A percentile compares a stretch with the other conserved stretches of the same genome.
Conservation (phyloP, 768 basidiomycete species). For the Pleurotus pulmonarius region DNA sequence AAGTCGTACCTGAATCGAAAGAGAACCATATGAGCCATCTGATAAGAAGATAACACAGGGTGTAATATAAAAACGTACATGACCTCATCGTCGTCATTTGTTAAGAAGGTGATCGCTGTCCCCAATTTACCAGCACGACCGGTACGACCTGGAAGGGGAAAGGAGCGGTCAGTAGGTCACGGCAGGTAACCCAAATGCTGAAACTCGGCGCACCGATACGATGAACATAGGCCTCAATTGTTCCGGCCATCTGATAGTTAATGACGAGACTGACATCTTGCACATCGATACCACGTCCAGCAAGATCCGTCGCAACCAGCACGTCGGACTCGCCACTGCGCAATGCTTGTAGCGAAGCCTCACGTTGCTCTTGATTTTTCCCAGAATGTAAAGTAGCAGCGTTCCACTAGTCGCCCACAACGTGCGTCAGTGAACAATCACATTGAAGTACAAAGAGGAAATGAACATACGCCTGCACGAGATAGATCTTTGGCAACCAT, state of each 20-base stretch:
- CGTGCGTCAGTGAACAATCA: slow-evolving; percentile 7
- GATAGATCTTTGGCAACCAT: slow-evolving; percentile 95
- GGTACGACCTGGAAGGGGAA: slow-evolving; percentile 71
- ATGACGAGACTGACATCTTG: slow-evolving; percentile 94
- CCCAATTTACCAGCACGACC: slow-evolving; percentile 97
- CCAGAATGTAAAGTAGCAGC: slow-evolving; percentile 93
- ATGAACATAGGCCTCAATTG: slow-evolving; percentile 97
- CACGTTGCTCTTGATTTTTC: slow-evolving; percentile 96
- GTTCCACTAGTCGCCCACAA: slow-evolving; percentile 57
- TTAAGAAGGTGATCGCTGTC: slow-evolving; percentile 91
- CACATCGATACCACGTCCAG: slow-evolving; percentile 98
- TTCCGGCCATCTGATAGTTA: slow-evolving; percentile 96
- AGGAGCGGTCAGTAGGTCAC: slow-evolving; percentile 7
- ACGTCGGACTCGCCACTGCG: slow-evolving; percentile 85
- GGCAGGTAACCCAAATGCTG: slow-evolving; percentile 10
- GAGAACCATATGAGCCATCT: slow-evolving; percentile 11
- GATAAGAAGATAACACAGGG: slow-evolving; percentile 12
- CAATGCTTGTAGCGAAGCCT: slow-evolving; percentile 83
- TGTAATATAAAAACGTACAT: slow-evolving; percentile 56
- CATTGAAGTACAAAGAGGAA: slow-evolving; percentile 1
- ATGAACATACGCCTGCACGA: slow-evolving; percentile 71
- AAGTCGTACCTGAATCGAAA: slow-evolving; percentile 77
- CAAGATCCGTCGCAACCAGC: slow-evolving; percentile 95
- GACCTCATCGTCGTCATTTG: slow-evolving; percentile 94
- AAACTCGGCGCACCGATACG: slow-evolving; percentile 73